Base-by-base conservation (phyloP, 2,329 filamentous ascomycete genomes). In the Thelonectria discophora region DNA sequence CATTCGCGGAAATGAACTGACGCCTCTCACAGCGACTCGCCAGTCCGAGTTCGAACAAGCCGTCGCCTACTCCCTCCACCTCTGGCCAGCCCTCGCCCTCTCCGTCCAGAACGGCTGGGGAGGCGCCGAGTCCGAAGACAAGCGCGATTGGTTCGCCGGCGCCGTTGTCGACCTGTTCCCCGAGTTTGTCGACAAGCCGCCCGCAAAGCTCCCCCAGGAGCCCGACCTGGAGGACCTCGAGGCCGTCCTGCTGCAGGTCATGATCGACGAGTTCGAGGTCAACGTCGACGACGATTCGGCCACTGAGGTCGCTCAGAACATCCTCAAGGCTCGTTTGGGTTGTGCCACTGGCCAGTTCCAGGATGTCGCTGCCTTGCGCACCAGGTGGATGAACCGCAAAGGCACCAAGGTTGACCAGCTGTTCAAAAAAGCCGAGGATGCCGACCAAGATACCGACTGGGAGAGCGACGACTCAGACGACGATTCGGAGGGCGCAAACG, bases 91-190 rank as follows among this genome's bases (percentile, higher is more conserved):
- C 32, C 89, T 99, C 55, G 90, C 90, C 50, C 88, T 97, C 74
- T 93, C 95, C 48, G 92, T 97, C 46, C 86, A 91, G 75, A 93
- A 92, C 76, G 84, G 88, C 79, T 97, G 94, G 90, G 95, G 94
- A 71, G 95, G 94, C 2, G 88, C 92, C 42, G 88, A 93, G 73
- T 90, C 88, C 20, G 77, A 84, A 63, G 93, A 96, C 78, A 98
- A 98, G 82, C 91, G 94, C 72, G 94, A 97, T 83, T 98, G 94
- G 94, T 92, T 99, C 72, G 94, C 92, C 53, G 94, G 93, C 65
- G 91, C 91, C 45, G 84, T 98, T 55, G 90, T 89, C 61, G 92
- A 97, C 24, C 87, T 97, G 65, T 90, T 97, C 69, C 81, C 82
- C 20, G 85, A 93, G 67, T 87, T 97, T 67, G 79, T 79, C 58